Evolutionary conservation across 768 basidiomycete species (phyloP).

Genomic region (Boletus sensibilis): DNA sequence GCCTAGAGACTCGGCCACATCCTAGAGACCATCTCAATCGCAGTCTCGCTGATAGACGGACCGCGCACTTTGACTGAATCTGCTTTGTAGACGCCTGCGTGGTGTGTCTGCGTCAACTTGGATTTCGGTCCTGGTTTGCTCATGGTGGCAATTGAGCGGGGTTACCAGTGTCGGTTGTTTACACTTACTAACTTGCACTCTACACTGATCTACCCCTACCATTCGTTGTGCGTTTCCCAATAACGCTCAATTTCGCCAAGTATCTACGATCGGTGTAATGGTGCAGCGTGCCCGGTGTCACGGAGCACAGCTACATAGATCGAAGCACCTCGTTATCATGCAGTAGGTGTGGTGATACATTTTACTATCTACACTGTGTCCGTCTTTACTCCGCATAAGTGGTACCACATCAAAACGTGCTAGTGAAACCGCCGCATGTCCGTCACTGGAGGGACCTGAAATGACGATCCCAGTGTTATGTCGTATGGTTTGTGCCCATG

Average conservation of each 20-base stretch:
- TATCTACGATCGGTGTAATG: background rate
- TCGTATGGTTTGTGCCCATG: constrained; percentile 8
- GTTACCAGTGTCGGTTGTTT: background rate
- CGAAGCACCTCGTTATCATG: background rate
- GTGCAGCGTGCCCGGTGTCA: background rate
- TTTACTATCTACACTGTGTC: background rate
- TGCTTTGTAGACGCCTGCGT: constrained; percentile 61
- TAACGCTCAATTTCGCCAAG: background rate
- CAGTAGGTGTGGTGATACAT: background rate
- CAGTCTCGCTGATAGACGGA: constrained; percentile 8
- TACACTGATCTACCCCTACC: too few species aligned
- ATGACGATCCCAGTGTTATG: background rate
- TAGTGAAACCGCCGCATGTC: constrained; percentile 8
- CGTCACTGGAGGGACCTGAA: background rate
- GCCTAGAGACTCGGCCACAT: constrained; percentile 86
- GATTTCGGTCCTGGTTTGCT: constrained; percentile 48
- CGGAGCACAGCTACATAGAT: background rate
- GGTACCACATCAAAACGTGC: background rate
- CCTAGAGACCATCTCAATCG: constrained; percentile 45
- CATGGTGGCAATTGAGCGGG: constrained; percentile 17
- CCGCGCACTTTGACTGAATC: constrained; percentile 58
- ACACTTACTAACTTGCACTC: background rate
- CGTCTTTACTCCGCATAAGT: background rate
- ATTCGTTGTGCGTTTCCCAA: background rate
- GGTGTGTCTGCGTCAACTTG: constrained; percentile 45